Base-by-base conservation (phyloP, 257 asterid genomes). In the Gynochthodes officinalis region DNA sequence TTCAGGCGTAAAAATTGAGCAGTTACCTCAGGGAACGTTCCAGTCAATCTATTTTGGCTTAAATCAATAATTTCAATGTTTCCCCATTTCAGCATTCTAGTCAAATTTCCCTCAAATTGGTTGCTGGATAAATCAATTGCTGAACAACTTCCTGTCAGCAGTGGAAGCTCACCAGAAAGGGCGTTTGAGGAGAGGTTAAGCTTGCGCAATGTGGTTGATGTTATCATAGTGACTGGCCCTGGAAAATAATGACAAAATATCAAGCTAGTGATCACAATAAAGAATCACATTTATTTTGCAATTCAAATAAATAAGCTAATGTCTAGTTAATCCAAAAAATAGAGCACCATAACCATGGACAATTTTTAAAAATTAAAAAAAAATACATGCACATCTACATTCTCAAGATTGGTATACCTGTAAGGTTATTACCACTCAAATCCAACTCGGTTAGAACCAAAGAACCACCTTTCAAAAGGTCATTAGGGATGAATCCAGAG, bases 91-190 rank as follows among this genome's bases (percentile, higher is more conserved):
- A 83, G 81, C 84, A 91, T 59, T 70, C 89, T 78, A 5, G 90
- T 80, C 59, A 94, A 79, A 53, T 86, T 86, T 44, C 99, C 99
- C 73, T 78, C 89, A 64, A 94, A 88, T 40, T 82, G 88, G 83
- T 94, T 94, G 37, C 70, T 84, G 6, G 98, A 90, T 75, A 91
- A 81, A 65, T 94, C 99, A 58, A 94, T 54, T 4, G 89, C 88
- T 1, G 78, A 83, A 81, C 93, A 90, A 81, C 88, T 90, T 72
- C 99, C 99, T 0, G 91, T 88, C 77, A 91, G 63, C 42, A 85
- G 63, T 2, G 99, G 99, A 69, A 95, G 95, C 53, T 91, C 97
- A 58, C 99, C 98, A 6, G 91, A 88, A 33, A 95, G 93, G 4
- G 79, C 63, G 42, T 92, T 95, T 10, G 96, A 88, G 72, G 98